Conservation (phyloP, 78 protist species). For the Guillardia theta region DNA sequence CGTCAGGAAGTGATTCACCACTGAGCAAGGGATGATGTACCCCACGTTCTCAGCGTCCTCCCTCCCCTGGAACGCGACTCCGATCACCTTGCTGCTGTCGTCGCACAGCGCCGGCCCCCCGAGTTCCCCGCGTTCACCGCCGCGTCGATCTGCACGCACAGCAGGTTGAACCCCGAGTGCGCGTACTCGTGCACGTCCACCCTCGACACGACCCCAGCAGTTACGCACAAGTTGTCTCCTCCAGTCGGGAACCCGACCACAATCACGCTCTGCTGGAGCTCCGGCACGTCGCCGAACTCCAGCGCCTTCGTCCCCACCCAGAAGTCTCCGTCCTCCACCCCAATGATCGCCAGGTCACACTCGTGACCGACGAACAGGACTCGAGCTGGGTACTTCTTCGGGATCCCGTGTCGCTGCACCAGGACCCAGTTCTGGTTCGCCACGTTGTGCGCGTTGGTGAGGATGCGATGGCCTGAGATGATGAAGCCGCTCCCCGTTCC, state of each 20-base stretch:
- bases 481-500: conserved; percentile 41
- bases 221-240: conserved; percentile 36
- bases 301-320: conserved; percentile 3
- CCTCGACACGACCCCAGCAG: conserved; percentile 34
- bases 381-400: neutral
- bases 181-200: conserved; percentile 38
- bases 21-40: conserved; percentile 20
- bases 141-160: neutral
- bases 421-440: conserved; percentile 37
- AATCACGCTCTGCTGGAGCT: conserved; percentile 26
- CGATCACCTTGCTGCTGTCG: conserved; percentile 7
- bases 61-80: conserved; percentile 9
- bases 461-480: neutral
- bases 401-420: conserved; percentile 28
- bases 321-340: conserved; percentile 8
- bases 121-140: conserved; percentile 33
- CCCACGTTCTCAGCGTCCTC: conserved; percentile 40
- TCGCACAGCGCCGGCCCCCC: neutral
- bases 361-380: neutral
- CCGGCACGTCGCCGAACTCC: conserved; percentile 5
- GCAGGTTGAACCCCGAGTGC: conserved; percentile 9
- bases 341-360: conserved; percentile 23
- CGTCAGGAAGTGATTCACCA: neutral
- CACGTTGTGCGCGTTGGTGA: conserved; percentile 36
- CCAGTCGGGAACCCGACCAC: conserved; percentile 36